Base-by-base conservation (phyloP, 1,139 yeast genomes). In the Taiozyma sp. region DNA sequence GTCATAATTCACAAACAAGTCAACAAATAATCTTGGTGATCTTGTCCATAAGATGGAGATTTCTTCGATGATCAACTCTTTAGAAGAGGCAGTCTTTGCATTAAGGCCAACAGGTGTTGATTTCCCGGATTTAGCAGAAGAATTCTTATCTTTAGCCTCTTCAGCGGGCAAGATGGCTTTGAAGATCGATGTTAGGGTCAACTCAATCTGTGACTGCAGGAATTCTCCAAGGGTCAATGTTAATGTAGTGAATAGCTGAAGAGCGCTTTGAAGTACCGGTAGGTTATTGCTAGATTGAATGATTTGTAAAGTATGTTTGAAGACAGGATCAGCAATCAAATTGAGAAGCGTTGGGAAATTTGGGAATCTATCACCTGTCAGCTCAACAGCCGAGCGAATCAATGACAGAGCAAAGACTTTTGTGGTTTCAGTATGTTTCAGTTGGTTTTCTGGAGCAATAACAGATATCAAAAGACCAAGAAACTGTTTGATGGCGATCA, bases 351-450 rank as follows among this genome's bases (percentile, higher is more conserved):
- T 76, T 2, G 85, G 82, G 61, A 88, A 93, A 13, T 73, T 67
- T 1, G 86, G 80, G 49, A 93, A 75, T 42, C 77, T 79, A 44
- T 72, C 68, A 3, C 97, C 97, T 7, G 93, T 75, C 10, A 89
- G 85, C 65, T 93, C 98, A 50, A 93, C 76, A 1, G 95, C 88
- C 1, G 85, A 83, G 49, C 83, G 84, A 42, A 95, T 75, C 45
- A 93, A 76, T 44, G 83, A 78, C 37, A 95, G 71, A 0, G 97
- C 95, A 71, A 93, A 83, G 14, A 88, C 85, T 50, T 96, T 77
- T 1, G 97, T 85, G 37, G 89, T 78, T 64, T 91, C 97, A 59
- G 95, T 88, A 61, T 89, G 95, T 62, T 87, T 93, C 60, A 81
- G 81, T 62, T 85, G 88, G 59, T 88, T 87, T 21, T 85, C 81